phyloP scores from a whole-genome alignment of 805 yeast genomes.

The Brettanomyces bruxellensis region DNA sequence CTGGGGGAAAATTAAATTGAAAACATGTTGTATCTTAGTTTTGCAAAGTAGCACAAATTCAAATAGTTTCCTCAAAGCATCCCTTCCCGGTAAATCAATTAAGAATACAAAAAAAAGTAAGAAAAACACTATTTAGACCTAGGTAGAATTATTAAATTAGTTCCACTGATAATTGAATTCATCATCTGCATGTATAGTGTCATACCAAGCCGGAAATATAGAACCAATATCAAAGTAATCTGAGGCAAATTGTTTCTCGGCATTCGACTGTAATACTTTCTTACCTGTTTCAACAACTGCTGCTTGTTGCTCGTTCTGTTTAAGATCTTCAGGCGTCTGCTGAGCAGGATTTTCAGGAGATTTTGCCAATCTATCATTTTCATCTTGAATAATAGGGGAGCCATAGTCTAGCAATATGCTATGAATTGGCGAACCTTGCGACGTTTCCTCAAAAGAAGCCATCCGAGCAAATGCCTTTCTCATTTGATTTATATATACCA shows the following conservation, averaged over 20 bases:
- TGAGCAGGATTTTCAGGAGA: not conserved
- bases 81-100: too few relatives aligned
- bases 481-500: slow-evolving; percentile 18
- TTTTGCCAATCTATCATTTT: slow-evolving; percentile 2
- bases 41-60: too few relatives aligned
- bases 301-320: not conserved
- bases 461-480: slow-evolving; percentile 9
- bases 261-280: not conserved
- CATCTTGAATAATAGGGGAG: slow-evolving; percentile 9
- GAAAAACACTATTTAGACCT: too few relatives aligned
- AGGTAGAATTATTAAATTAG: too few relatives aligned
- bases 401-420: slow-evolving; percentile 8
- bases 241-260: not conserved
- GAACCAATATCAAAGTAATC: slow-evolving; percentile 10
- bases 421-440: slow-evolving; percentile 3
- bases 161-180: not conserved
- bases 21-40: too few relatives aligned
- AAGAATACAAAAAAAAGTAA: too few relatives aligned
- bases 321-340: not conserved
- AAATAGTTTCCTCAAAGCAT: too few relatives aligned
- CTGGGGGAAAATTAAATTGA: too few relatives aligned
- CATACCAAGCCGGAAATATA: slow-evolving; percentile 11
- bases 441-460: slow-evolving; percentile 1
- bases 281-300: not conserved
- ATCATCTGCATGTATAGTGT: slow-evolving; percentile 7